Conservation (phyloP, 2,329 filamentous ascomycete genomes). For the Calonectria montana region DNA sequence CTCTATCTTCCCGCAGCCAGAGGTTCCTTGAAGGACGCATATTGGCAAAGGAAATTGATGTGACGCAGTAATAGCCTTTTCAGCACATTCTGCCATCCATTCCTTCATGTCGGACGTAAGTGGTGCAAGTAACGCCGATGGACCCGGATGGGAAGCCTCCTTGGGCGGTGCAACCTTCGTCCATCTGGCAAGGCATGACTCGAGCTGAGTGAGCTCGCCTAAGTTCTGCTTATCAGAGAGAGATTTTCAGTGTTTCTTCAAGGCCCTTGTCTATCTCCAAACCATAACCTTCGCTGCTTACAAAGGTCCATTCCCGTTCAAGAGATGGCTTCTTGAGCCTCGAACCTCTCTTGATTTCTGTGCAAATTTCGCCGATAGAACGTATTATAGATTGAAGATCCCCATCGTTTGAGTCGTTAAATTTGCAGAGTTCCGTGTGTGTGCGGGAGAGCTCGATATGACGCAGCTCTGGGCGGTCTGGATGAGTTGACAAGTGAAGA, state of each 20-base stretch:
- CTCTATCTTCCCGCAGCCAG: neutral
- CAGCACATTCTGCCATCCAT: neutral
- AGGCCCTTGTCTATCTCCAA: neutral
- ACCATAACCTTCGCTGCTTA: neutral
- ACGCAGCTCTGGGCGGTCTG: neutral
- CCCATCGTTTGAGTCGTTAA: neutral
- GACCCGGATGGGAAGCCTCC: neutral
- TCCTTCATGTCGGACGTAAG: neutral
- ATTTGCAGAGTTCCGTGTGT: neutral
- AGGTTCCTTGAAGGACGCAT: neutral
- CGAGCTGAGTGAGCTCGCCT: neutral
- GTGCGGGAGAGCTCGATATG: neutral
- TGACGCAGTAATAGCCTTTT: neutral
- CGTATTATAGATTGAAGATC: neutral
- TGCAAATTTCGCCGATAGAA: neutral
- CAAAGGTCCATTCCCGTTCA: neutral
- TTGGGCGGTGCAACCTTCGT: neutral
- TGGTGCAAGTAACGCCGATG: neutral
- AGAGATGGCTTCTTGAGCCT: neutral
- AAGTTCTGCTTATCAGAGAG: neutral
- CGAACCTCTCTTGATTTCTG: neutral
- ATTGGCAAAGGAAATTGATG: neutral
- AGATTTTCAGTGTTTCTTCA: neutral
- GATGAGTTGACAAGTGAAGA: neutral
- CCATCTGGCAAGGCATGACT: neutral